These are phyloP conservation scores for Cavenderia fasciculata DNA, from an alignment of 78 protist genomes.

Conservation along the genomic window DNA sequence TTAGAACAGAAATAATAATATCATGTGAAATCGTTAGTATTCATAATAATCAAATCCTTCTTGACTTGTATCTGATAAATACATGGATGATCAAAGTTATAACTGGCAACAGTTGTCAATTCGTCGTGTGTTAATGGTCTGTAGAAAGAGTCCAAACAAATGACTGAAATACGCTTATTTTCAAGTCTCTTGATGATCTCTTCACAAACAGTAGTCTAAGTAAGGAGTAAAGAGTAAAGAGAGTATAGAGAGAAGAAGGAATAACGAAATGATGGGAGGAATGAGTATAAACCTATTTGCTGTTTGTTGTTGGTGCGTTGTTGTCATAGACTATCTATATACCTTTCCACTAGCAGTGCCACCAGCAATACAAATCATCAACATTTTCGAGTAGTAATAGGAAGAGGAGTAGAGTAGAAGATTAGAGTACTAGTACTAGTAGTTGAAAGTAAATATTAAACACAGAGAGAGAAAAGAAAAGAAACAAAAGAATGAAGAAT, in stretches of 20 bases:
- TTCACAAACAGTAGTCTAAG: slow-evolving; percentile 82
- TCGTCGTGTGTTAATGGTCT: slow-evolving; percentile 45
- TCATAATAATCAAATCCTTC: neutral
- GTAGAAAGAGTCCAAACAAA: slow-evolving; percentile 44
- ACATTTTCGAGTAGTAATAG: too few relatives aligned
- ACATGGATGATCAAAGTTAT: slow-evolving; percentile 89
- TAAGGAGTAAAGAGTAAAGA: neutral
- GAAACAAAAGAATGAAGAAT: too few relatives aligned
- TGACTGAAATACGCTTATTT: slow-evolving; percentile 55
- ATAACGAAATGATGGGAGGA: neutral
- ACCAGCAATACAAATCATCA: slow-evolving; percentile 32
- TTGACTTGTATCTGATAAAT: neutral
- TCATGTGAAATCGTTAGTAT: neutral
- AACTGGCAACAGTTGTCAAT: neutral
- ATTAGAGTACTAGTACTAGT: too few relatives aligned
- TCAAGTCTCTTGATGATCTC: slow-evolving; percentile 62
- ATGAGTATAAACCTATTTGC: neutral
- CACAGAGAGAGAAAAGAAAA: too few relatives aligned
- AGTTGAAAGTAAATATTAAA: too few relatives aligned
- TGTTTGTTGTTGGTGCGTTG: neutral
- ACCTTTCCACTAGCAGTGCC: slow-evolving; percentile 36
- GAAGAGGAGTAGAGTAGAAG: too few relatives aligned
- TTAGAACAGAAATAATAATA: neutral
- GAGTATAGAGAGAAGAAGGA: neutral
- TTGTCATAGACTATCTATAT: neutral